phyloP scores from a whole-genome alignment of 306 rosid species.

The Begonia fuchsioides region DNA sequence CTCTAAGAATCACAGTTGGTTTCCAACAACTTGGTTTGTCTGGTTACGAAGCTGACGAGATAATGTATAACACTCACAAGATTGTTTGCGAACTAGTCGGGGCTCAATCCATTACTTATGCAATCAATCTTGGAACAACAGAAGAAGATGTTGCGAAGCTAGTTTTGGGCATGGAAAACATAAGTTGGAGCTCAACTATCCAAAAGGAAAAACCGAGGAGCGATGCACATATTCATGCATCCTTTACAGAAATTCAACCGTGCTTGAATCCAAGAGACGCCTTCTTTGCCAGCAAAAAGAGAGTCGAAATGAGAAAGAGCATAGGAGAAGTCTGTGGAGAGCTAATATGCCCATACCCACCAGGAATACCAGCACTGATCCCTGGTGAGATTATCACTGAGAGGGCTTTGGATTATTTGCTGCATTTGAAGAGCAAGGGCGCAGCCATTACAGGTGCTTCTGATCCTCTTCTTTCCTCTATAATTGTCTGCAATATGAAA shows the following conservation, averaged over 20 bases:
- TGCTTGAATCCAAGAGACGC: conserved; percentile 77
- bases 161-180: conserved; percentile 40
- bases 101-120: conserved; percentile 47
- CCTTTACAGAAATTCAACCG: conserved; percentile 32
- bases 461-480: conserved; percentile 51
- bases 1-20: conserved; percentile 63
- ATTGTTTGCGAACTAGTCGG: conserved; percentile 73
- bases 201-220: conserved; percentile 14
- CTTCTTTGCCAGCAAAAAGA: conserved; percentile 51
- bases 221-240: conserved; percentile 9
- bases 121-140: conserved; percentile 58
- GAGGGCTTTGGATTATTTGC: conserved; percentile 45
- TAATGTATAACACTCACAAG: conserved; percentile 34
- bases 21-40: conserved; percentile 67
- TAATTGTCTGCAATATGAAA: conserved; percentile 35
- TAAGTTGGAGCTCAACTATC: conserved; percentile 18
- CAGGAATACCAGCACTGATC: conserved; percentile 66
- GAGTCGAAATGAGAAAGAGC: conserved; percentile 35
- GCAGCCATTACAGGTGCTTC: conserved; percentile 60
- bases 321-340: conserved; percentile 65
- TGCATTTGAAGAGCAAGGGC: conserved; percentile 40
- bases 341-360: conserved; percentile 75
- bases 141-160: conserved; percentile 52
- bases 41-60: conserved; percentile 68
- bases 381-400: conserved; percentile 65